Base-by-base conservation (phyloP, 306 rosid species). In the Crataegus laevigata region DNA sequence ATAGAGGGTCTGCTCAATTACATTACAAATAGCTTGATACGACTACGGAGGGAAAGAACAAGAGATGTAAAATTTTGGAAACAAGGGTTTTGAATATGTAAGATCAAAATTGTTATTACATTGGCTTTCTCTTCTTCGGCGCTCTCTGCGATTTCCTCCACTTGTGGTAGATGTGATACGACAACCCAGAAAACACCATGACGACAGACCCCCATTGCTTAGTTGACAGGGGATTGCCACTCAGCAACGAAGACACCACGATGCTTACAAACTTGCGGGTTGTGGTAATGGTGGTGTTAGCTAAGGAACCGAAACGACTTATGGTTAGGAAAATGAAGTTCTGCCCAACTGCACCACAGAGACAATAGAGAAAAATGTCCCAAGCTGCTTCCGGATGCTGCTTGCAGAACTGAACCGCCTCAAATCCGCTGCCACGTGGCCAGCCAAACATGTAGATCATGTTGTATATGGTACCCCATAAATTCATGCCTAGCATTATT, bases 341-440 rank as follows among this genome's bases (percentile, higher is more conserved):
- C 87, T 92, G 99, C 80, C 99, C 99, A 24, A 92, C 97, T 2
- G 98, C 99, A 61, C 99, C 99, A 75, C 99, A 96, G 36, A 96
- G 92, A 67, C 99, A 96, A 67, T 83, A 96, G 59, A 89, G 82
- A 60, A 92, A 74, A 66, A 92, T 92, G 84, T 96, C 98, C 97
- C 96, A 92, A 59, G 97, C 96, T 81, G 89, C 98, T 77, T 92
- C 98, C 21, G 98, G 98, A 82, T 96, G 89, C 73, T 76, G 85
- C 81, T 78, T 78, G 87, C 98, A 96, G 84, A 96, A 96, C 47
- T 78, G 87, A 81, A 96, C 84, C 38, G 98, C 96, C 75, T 88
- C 96, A 66, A 67, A 92, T 67, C 99, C 99, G 24, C 86, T 89
- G 18, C 81, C 97, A 1, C 50, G 71, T 2, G 98, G 96, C 97